Evolutionary conservation across 495 filamentous ascomycete species (phyloP), one percentile per base, ranked within the genome.

Genomic region (Penicillium waksmanii): DNA sequence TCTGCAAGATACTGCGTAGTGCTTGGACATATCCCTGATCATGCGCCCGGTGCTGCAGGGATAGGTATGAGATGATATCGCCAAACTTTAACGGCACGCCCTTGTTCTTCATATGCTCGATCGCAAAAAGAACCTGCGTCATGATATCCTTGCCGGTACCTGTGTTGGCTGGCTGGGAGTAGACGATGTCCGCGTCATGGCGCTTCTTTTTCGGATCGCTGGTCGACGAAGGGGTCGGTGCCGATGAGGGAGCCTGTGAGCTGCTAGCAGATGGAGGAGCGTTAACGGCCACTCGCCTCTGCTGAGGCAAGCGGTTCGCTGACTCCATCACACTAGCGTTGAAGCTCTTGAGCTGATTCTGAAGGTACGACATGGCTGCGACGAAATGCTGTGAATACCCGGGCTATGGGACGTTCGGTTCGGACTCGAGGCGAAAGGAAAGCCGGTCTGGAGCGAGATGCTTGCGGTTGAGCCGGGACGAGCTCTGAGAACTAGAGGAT

Each of bases 101-200:
- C 72, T 93, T 93, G 54, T 79, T 77, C 68, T 95, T 95, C 67
- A 98, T 88, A 70, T 90, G 89, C 10, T 90, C 83, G 71, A 96
- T 86, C 6, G 90, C 89, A 72, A 91, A 95, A 56, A 85, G 80
- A 56, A 97, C 85, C 64, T 96, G 88, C 9, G 91, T 93, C 81
- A 91, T 87, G 70, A 93, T 85, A 70, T 91, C 86, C 50, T 82
- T 82, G 60, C 91, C 92, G 31, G 84, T 88, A 58, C 90, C 90
- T 3, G 90, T 93, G 64, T 87, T 82, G 44, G 82, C 80, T 13
- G 92, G 90, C 71, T 94, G 91, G 11, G 90, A 92, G 73, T 87
- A 92, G 61, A 89, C 85, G 53, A 86, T 78, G 34, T 82, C 75
- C 52, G 76, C 73, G 60, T 83, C 78, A 40, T 81, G 81, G 40